Percentiles rank a stretch among this genome's conserved stretches.
Evolutionary conservation across 2,329 filamentous ascomycete genomes (phyloP).

Genomic region (Alternaria infectoria): DNA sequence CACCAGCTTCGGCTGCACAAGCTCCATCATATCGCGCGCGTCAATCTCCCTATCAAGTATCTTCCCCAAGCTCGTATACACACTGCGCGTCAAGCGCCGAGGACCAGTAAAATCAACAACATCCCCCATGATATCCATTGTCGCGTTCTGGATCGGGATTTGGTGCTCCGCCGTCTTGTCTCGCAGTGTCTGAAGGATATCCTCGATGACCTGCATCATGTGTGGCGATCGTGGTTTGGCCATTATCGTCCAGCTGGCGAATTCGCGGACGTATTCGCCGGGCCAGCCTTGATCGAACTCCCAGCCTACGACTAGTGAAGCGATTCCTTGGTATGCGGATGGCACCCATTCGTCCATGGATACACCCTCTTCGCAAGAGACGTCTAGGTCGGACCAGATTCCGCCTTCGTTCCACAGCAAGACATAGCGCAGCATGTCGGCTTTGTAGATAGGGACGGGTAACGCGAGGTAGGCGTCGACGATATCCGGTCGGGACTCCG

Average conservation of each 20-base stretch:
- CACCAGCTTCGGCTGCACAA: conserved; percentile 35
- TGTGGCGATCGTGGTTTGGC: conserved; percentile 30
- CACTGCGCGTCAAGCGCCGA: conserved; percentile 29
- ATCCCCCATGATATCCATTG: conserved; percentile 30
- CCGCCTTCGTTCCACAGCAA: conserved; percentile 51
- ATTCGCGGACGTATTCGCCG: conserved; percentile 26
- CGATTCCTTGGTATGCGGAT: conserved; percentile 31
- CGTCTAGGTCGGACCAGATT: conserved; percentile 53
- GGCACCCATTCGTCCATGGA: conserved; percentile 49
- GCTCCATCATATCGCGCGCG: conserved; percentile 21
- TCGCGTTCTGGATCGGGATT: conserved; percentile 22
- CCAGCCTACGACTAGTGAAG: conserved; percentile 48
- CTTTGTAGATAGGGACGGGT: conserved; percentile 49
- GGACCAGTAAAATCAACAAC: conserved; percentile 41
- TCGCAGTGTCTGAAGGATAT: conserved; percentile 29
- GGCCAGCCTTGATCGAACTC: conserved; percentile 46
- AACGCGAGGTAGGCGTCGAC: conserved; percentile 45
- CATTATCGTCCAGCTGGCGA: conserved; percentile 43
- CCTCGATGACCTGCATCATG: conserved; percentile 34
- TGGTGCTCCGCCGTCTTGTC: conserved; percentile 16
- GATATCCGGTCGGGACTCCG: conserved; percentile 45
- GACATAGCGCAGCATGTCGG: conserved; percentile 53
- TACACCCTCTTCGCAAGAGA: conserved; percentile 38
- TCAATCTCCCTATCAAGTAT: conserved; percentile 19
- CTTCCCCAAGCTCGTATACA: conserved; percentile 32